phyloP scores from a whole-genome alignment of 139 green algal genomes.

The Eudorina sp. region DNA sequence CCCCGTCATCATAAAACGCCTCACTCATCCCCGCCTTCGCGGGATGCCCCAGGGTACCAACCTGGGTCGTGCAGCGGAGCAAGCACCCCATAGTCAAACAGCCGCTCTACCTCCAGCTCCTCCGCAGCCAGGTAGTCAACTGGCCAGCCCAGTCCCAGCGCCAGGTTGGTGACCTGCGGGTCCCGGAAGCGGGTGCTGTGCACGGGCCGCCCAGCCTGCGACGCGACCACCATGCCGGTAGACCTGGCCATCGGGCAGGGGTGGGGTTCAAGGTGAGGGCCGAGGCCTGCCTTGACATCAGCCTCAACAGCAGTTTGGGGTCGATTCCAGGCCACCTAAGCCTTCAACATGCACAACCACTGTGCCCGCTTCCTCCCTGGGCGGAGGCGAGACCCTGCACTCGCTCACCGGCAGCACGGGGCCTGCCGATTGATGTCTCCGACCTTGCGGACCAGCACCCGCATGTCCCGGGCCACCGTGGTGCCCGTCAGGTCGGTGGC shows the following conservation, averaged over 20 bases:
- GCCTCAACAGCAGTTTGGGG: too few relatives aligned
- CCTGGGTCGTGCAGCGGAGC: constrained; percentile 50
- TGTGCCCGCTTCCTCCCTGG: too few relatives aligned
- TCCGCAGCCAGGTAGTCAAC: constrained; percentile 40
- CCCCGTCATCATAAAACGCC: too few relatives aligned
- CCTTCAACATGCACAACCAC: too few relatives aligned
- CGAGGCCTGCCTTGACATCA: too few relatives aligned
- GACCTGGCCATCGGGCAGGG: constrained; percentile 28
- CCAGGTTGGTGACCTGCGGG: neutral
- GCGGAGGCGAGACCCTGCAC: too few relatives aligned
- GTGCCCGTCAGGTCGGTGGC: constrained; percentile 50
- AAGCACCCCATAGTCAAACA: constrained; percentile 78
- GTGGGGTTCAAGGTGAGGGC: too few relatives aligned
- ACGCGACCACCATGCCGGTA: constrained; percentile 60
- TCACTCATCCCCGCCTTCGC: too few relatives aligned
- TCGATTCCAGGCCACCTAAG: too few relatives aligned
- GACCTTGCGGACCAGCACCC: constrained; percentile 70
- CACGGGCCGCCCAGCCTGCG: constrained; percentile 65
- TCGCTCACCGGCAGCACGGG: constrained; percentile 59
- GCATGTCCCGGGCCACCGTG: constrained; percentile 45
- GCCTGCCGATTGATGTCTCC: constrained; percentile 53
- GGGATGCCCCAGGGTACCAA: too few relatives aligned
- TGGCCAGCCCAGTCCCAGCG: constrained; percentile 35
- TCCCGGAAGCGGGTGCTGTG: constrained; percentile 56
- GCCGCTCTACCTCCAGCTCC: constrained; percentile 77